Percentiles rank a stretch among this genome's conserved stretches.
These are phyloP conservation scores for Zygoascus tannicola DNA, from an alignment of 805 yeast species.

Conservation along the genomic window DNA sequence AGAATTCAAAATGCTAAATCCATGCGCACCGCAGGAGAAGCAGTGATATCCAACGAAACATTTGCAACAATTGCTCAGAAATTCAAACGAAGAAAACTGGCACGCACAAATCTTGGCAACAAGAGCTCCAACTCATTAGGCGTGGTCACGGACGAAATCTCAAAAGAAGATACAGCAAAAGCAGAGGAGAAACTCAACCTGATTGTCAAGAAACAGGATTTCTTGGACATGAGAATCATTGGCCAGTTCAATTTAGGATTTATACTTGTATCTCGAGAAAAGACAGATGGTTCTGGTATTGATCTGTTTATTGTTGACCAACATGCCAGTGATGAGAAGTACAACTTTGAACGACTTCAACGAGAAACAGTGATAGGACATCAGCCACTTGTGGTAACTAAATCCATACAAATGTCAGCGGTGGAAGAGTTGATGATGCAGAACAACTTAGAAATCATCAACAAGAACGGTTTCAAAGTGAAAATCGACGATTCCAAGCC, in stretches of 20 bases:
- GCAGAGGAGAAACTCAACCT: constrained; percentile 54
- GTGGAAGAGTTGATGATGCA: constrained; percentile 68
- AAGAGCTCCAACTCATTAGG: not conserved
- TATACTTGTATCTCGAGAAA: constrained; percentile 53
- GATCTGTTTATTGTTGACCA: constrained; percentile 88
- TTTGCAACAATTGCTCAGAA: not conserved
- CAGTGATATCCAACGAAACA: not conserved
- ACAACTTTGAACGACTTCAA: constrained; percentile 69
- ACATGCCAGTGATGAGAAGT: constrained; percentile 96
- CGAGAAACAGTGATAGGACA: constrained; percentile 46
- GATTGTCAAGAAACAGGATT: constrained; percentile 63
- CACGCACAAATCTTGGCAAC: not conserved
- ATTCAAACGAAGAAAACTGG: not conserved
- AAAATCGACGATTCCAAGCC: constrained; percentile 38
- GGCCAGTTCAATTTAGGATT: constrained; percentile 97
- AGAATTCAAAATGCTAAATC: too few relatives aligned
- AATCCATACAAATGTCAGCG: constrained; percentile 52
- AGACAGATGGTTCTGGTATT: constrained; percentile 17
- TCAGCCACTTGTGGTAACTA: constrained; percentile 61
- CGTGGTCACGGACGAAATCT: not conserved
- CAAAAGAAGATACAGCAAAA: constrained; percentile 19
- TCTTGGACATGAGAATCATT: constrained; percentile 61
- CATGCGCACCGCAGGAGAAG: constrained; percentile 1
- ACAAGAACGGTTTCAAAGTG: constrained; percentile 69
- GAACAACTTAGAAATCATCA: constrained; percentile 49